Evolutionary conservation across 257 asterid genomes (phyloP).

Genomic region (Solanum arcanum): DNA sequence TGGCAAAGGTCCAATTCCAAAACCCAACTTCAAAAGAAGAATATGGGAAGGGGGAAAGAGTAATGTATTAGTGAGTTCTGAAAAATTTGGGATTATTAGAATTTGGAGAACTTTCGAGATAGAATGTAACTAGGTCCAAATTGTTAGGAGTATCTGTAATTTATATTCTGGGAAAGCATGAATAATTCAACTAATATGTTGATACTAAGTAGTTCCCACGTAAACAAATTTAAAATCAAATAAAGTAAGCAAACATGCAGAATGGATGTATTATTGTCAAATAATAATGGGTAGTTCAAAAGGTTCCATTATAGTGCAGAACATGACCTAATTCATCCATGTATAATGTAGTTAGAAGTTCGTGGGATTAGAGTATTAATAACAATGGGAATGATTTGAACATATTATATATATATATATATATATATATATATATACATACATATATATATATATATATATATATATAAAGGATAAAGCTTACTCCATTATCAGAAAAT

Average conservation of each 20-base stretch:
- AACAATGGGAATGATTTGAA: neutral
- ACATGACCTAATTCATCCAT: neutral
- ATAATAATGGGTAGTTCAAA: neutral
- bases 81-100: no score
- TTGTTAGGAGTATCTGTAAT: neutral
- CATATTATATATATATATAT: no score
- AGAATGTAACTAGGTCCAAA: neutral
- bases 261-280: neutral
- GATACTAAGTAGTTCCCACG: neutral
- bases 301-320: neutral
- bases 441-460: no score
- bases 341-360: neutral
- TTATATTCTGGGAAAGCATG: neutral
- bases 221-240: neutral
- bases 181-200: neutral
- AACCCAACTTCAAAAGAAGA: neutral
- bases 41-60: neutral
- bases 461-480: neutral
- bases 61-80: neutral
- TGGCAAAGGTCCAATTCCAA: neutral
- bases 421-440: no score
- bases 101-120: no score
- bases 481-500: neutral
- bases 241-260: neutral
- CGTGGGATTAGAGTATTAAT: neutral